A percentile compares a stretch with the other conserved stretches of the same genome.
Evolutionary conservation across 495 filamentous ascomycete species (phyloP).

Genomic region (Bryoglossum gracile): DNA sequence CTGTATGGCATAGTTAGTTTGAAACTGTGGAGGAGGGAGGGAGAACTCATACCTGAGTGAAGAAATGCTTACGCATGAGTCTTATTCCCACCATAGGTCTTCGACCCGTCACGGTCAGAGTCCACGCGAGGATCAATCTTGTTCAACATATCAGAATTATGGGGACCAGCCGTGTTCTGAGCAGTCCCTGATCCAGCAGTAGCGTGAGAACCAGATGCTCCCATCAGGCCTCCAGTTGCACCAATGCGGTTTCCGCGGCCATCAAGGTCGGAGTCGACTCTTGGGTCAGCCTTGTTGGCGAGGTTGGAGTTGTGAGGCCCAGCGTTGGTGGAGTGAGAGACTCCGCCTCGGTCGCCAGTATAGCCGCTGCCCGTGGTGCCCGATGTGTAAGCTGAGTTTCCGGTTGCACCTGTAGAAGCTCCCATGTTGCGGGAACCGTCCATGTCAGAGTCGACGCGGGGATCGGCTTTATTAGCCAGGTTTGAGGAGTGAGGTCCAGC

Average conservation of each 20-base stretch:
- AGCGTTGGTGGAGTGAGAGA: slow-evolving; percentile 25
- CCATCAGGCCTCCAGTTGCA: slow-evolving; percentile 16
- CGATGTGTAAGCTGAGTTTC: slow-evolving; percentile 7
- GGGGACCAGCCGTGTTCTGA: slow-evolving; percentile 34
- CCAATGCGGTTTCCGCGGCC: slow-evolving; percentile 22
- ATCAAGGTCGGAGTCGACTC: slow-evolving; percentile 45
- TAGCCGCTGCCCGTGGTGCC: slow-evolving; percentile 15
- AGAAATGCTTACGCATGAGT: slow-evolving; percentile 20
- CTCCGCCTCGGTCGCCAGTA: slow-evolving; percentile 26
- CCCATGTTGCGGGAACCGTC: slow-evolving; percentile 33
- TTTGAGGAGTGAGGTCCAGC: slow-evolving; percentile 46
- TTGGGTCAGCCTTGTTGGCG: slow-evolving; percentile 46
- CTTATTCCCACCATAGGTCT: slow-evolving; percentile 22
- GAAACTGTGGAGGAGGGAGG: too few species aligned
- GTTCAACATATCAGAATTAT: slow-evolving; percentile 30
- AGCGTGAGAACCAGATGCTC: slow-evolving; percentile 21
- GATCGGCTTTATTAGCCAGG: slow-evolving; percentile 50
- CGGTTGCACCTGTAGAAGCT: slow-evolving; percentile 8
- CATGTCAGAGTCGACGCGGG: slow-evolving; percentile 29
- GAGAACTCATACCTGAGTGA: neutral
- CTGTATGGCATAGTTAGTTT: too few species aligned
- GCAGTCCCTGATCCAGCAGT: slow-evolving; percentile 27
- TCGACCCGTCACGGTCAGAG: slow-evolving; percentile 14
- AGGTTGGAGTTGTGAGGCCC: slow-evolving; percentile 34
- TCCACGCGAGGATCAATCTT: slow-evolving; percentile 34